Evolutionary conservation across 2,329 filamentous ascomycete species (phyloP).

Genomic region (Verticillium nubilum): DNA sequence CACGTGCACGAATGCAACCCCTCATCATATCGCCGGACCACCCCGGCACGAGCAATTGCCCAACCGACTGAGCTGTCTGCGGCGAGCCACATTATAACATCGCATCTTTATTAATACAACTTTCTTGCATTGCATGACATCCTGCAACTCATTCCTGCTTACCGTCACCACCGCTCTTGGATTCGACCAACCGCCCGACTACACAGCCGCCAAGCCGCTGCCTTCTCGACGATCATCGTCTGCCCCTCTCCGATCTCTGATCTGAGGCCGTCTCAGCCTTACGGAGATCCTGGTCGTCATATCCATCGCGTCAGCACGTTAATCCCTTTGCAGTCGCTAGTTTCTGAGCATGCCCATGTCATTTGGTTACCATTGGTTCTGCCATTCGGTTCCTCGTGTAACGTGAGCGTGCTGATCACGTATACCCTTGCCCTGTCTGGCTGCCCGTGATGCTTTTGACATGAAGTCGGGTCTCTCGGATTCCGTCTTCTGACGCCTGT

Average conservation of each 20-base stretch:
- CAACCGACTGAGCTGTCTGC: background rate
- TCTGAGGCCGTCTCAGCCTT: slow-evolving; percentile 10
- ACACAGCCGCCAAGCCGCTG: background rate
- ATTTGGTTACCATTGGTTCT: background rate
- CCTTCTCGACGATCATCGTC: background rate
- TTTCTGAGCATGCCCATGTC: slow-evolving; percentile 1
- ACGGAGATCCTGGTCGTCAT: slow-evolving; percentile 8
- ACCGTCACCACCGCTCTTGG: background rate
- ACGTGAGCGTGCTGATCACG: background rate
- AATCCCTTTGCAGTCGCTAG: slow-evolving; percentile 8
- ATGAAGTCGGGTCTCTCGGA: background rate
- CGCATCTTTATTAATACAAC: background rate
- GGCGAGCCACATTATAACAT: background rate
- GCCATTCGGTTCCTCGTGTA: background rate
- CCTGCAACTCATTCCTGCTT: background rate
- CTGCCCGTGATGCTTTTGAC: background rate
- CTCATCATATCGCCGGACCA: background rate
- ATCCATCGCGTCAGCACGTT: slow-evolving; percentile 9
- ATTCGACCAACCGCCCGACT: background rate
- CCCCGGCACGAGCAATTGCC: background rate
- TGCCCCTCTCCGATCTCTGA: background rate
- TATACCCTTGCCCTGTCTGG: background rate
- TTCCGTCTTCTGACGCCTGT: background rate
- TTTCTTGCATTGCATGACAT: background rate
- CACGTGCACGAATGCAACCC: background rate